Evolutionary conservation across 2,329 filamentous ascomycete species (phyloP).

Genomic region (Kalaharituber pfeilii): DNA sequence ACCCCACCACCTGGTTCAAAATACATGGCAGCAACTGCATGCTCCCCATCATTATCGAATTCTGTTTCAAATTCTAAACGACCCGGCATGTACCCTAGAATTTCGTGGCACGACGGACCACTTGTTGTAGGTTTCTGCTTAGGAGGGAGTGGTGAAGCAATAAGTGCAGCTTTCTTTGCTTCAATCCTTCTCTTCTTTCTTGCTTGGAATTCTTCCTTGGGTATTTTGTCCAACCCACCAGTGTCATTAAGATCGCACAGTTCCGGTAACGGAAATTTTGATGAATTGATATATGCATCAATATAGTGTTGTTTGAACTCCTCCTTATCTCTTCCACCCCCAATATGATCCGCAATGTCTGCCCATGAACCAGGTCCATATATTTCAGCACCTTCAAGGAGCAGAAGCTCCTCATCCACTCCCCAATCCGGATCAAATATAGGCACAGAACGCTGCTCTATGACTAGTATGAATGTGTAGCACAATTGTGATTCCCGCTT

Average conservation of each 20-base stretch:
- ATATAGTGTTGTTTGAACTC: conserved; percentile 93
- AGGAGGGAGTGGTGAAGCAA: conserved; percentile 62
- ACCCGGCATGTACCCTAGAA: conserved; percentile 96
- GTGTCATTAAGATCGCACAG: conserved; percentile 70
- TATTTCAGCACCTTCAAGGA: conserved; percentile 86
- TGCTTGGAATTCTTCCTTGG: conserved; percentile 81
- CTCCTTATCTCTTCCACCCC: conserved; percentile 82
- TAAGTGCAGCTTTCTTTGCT: conserved; percentile 62
- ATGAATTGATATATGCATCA: conserved; percentile 66
- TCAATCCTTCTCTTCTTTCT: conserved; percentile 89
- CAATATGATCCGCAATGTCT: conserved; percentile 95
- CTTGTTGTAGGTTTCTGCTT: conserved; percentile 94
- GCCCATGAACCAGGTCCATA: conserved; percentile 96
- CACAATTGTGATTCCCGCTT: conserved; percentile 70
- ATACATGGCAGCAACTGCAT: conserved; percentile 94
- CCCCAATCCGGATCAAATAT: conserved; percentile 94
- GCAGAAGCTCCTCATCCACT: conserved; percentile 83
- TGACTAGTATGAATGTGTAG: conserved; percentile 81
- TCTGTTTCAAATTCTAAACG: conserved; percentile 95
- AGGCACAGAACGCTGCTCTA: conserved; percentile 95
- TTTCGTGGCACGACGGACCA: conserved; percentile 90
- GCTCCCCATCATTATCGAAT: conserved; percentile 93
- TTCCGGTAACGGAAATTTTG: conserved; percentile 70
- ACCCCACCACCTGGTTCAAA: conserved; percentile 92
- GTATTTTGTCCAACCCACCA: conserved; percentile 58